phyloP scores from a whole-genome alignment of 2,329 filamentous ascomycete species.

The Volutella citrinella region DNA sequence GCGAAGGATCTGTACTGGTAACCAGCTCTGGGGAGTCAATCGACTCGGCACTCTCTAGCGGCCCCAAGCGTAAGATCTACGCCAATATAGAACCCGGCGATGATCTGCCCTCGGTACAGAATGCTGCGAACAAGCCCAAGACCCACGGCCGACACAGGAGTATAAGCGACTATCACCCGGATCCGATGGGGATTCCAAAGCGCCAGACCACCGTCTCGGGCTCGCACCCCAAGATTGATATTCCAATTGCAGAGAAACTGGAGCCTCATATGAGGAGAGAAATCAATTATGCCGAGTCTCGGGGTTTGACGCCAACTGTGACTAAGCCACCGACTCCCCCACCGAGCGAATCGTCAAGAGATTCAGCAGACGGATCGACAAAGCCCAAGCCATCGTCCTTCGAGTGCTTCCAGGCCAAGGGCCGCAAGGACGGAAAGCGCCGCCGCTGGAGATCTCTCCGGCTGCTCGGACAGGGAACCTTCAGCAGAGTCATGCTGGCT shows the following conservation, averaged over 20 bases:
- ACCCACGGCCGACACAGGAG: slow-evolving; percentile 72
- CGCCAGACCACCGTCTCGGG: slow-evolving; percentile 73
- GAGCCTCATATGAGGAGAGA: slow-evolving; percentile 66
- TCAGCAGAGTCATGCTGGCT: slow-evolving; percentile 89
- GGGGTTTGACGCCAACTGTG: slow-evolving; percentile 65
- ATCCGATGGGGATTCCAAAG: slow-evolving; percentile 64
- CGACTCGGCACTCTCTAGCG: slow-evolving; percentile 47
- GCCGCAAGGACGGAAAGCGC: slow-evolving; percentile 64
- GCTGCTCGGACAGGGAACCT: slow-evolving; percentile 86
- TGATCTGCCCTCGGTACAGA: slow-evolving; percentile 36
- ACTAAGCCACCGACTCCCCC: slow-evolving; percentile 75
- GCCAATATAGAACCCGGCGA: slow-evolving; percentile 31
- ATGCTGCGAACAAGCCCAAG: slow-evolving; percentile 19
- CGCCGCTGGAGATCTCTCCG: slow-evolving; percentile 78
- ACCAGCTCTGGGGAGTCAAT: slow-evolving; percentile 51
- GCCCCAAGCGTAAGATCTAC: slow-evolving; percentile 57
- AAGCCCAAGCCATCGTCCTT: slow-evolving; percentile 38
- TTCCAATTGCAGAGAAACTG: slow-evolving; percentile 30
- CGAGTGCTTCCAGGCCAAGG: slow-evolving; percentile 70
- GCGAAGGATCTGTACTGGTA: slow-evolving; percentile 42
- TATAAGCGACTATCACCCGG: slow-evolving; percentile 82
- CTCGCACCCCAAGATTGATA: slow-evolving; percentile 44
- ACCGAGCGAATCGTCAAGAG: slow-evolving; percentile 66
- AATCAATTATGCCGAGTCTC: slow-evolving; percentile 72
- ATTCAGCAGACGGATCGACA: slow-evolving; percentile 39